phyloP scores from a whole-genome alignment of 306 rosid genomes.

The Trifolium pratense region DNA sequence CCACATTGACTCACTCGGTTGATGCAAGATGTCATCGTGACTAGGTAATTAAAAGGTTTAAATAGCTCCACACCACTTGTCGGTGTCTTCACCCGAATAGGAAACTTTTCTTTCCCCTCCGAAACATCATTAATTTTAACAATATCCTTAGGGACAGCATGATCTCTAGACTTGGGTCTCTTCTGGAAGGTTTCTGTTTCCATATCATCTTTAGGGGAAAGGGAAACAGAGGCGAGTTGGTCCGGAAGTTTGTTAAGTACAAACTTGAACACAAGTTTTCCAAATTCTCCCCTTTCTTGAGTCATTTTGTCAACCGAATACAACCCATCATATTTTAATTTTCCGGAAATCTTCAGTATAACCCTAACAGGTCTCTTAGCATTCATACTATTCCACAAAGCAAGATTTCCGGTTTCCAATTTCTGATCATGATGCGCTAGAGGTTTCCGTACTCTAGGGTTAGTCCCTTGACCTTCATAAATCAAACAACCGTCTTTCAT shows the following conservation, averaged over 20 bases:
- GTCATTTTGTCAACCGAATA: slow-evolving; percentile 35
- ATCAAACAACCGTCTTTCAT: slow-evolving; percentile 16
- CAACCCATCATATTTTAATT: slow-evolving; percentile 48
- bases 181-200: background rate
- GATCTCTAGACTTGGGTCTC: background rate
- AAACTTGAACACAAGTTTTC: slow-evolving; percentile 51
- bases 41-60: slow-evolving; percentile 34
- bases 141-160: background rate
- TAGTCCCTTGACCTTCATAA: slow-evolving; percentile 56
- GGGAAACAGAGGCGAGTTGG: slow-evolving; percentile 12
- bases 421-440: slow-evolving; percentile 39
- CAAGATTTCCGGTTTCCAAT: slow-evolving; percentile 49
- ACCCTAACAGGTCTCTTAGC: slow-evolving; percentile 50
- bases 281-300: slow-evolving; percentile 43
- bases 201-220: background rate
- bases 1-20: slow-evolving; percentile 44
- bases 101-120: slow-evolving; percentile 43
- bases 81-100: slow-evolving; percentile 40
- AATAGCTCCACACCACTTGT: background rate
- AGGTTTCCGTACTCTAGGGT: background rate
- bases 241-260: slow-evolving; percentile 17
- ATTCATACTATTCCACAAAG: slow-evolving; percentile 49
- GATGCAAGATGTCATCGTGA: slow-evolving; percentile 34
- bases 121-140: slow-evolving; percentile 43
- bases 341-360: slow-evolving; percentile 22